These are phyloP conservation scores for Brassica nigra DNA, from an alignment of 345 rosid genomes.

Conservation along the genomic window DNA sequence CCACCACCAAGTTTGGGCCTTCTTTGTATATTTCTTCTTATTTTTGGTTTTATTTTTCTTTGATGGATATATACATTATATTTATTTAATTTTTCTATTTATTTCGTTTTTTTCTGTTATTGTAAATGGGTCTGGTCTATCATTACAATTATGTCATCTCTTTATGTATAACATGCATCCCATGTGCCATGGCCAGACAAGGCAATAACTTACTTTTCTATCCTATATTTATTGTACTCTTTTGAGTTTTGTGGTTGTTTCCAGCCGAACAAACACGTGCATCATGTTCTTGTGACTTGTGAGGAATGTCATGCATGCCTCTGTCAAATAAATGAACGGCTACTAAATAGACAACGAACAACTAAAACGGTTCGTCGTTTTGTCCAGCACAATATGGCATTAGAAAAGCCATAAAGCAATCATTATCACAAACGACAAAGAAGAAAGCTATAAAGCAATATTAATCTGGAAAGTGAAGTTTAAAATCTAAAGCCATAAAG, in stretches of 20 bases:
- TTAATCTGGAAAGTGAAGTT: slow-evolving; percentile 6
- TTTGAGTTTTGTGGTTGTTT: slow-evolving; percentile 29
- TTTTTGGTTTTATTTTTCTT: neutral
- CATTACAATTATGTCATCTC: slow-evolving; percentile 10
- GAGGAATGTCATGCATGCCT: slow-evolving; percentile 14
- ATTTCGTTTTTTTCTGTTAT: neutral
- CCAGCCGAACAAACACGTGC: slow-evolving; percentile 33
- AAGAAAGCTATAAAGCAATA: slow-evolving; percentile 1
- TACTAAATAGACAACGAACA: slow-evolving; percentile 26
- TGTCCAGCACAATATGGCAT: neutral
- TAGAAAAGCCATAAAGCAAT: slow-evolving; percentile 3
- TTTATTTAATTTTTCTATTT: slow-evolving; percentile 43
- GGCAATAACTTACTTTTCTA: slow-evolving; percentile 28
- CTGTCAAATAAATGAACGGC: slow-evolving; percentile 24
- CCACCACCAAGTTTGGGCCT: slow-evolving; percentile 24
- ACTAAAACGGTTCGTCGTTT: slow-evolving; percentile 25
- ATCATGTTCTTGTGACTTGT: slow-evolving; percentile 14
- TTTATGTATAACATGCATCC: slow-evolving; percentile 5
- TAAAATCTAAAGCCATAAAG: neutral
- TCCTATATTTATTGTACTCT: slow-evolving; percentile 34
- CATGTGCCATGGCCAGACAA: slow-evolving; percentile 27
- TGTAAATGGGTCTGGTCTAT: slow-evolving; percentile 6
- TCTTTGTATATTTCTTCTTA: slow-evolving; percentile 34
- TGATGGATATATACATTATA: slow-evolving; percentile 38
- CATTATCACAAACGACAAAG: neutral